phyloP scores from a whole-genome alignment of 805 yeast genomes.

The Ogataea nakhonphanomensis region DNA sequence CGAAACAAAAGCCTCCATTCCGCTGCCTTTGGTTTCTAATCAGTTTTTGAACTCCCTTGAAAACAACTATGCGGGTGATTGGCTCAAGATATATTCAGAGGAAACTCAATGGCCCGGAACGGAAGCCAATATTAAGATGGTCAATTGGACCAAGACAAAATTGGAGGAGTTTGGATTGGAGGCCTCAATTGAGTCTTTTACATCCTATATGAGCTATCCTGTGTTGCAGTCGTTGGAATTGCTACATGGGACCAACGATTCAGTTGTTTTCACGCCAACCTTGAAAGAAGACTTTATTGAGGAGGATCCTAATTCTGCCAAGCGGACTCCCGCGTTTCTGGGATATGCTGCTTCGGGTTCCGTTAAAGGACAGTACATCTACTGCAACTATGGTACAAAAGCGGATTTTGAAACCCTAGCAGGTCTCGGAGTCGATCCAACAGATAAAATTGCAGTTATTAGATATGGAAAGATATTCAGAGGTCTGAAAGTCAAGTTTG shows the following conservation, averaged over 20 bases:
- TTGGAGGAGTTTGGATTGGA: slow-evolving; percentile 59
- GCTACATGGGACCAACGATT: slow-evolving; percentile 21
- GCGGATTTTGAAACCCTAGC: slow-evolving; percentile 53
- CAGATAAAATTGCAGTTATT: slow-evolving; percentile 60
- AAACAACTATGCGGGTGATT: slow-evolving; percentile 44
- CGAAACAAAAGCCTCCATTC: neutral
- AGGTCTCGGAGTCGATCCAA: slow-evolving; percentile 44
- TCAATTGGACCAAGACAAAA: slow-evolving; percentile 56
- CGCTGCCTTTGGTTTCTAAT: too few relatives aligned
- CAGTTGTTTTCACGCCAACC: slow-evolving; percentile 47
- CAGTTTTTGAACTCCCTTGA: slow-evolving; percentile 20
- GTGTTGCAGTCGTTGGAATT: slow-evolving; percentile 49
- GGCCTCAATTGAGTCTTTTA: slow-evolving; percentile 51
- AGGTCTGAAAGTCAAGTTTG: slow-evolving; percentile 73
- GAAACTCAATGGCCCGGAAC: slow-evolving; percentile 60
- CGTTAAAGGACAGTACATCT: slow-evolving; percentile 62
- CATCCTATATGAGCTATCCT: slow-evolving; percentile 65
- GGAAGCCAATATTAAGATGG: slow-evolving; percentile 36
- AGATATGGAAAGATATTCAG: slow-evolving; percentile 67
- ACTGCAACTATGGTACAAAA: slow-evolving; percentile 65
- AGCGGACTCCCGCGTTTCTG: slow-evolving; percentile 65
- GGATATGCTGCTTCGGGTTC: slow-evolving; percentile 77
- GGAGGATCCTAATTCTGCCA: slow-evolving; percentile 49
- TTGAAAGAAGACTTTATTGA: slow-evolving; percentile 46
- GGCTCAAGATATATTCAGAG: slow-evolving; percentile 51